phyloP scores from a whole-genome alignment of 441 rosid species.

The Eruca vesicaria region DNA sequence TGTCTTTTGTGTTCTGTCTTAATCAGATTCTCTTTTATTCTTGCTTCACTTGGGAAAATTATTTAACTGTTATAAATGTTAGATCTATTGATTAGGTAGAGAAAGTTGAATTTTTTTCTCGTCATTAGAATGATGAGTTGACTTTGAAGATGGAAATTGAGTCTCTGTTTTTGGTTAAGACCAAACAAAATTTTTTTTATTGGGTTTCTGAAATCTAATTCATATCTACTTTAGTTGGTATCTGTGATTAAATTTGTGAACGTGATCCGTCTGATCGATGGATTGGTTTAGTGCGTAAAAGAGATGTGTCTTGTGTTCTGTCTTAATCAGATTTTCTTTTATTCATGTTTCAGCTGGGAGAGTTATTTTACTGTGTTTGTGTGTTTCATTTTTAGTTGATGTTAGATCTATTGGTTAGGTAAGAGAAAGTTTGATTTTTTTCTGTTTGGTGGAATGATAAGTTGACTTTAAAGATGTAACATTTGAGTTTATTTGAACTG shows the following conservation, averaged over 20 bases:
- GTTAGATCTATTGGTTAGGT: conserved; percentile 17
- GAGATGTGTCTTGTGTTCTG: conserved; percentile 7
- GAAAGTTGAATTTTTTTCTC: neutral
- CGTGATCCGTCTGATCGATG: neutral
- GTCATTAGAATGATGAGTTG: neutral
- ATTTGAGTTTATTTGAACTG: neutral
- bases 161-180: neutral
- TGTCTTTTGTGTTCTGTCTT: conserved; percentile 8
- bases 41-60: neutral
- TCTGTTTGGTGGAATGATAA: neutral
- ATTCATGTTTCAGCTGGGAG: too few species aligned
- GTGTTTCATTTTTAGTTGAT: conserved; percentile 4
- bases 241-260: conserved; percentile 7
- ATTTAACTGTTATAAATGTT: neutral
- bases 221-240: neutral
- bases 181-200: neutral
- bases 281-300: neutral
- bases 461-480: neutral
- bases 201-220: neutral
- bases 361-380: neutral
- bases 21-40: neutral
- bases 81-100: neutral
- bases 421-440: neutral
- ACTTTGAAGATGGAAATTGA: neutral
- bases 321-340: neutral